These are phyloP conservation scores for Mortierella polycephala DNA, from an alignment of 371 early-diverging fungal species.

Conservation along the genomic window DNA sequence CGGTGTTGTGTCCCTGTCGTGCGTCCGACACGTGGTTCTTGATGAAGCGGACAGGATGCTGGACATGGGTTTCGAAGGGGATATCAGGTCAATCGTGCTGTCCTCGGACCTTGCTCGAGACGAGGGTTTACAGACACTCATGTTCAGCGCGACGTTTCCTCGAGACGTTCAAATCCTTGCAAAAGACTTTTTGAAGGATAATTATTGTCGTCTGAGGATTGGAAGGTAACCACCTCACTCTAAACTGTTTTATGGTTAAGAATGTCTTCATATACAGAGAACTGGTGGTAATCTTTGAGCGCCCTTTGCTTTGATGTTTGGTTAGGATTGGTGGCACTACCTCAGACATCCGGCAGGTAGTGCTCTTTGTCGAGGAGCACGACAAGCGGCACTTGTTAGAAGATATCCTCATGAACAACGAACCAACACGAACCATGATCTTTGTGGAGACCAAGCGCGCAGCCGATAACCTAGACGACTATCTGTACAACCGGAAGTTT, in stretches of 20 bases:
- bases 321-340: slow-evolving; percentile 65
- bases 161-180: slow-evolving; percentile 92
- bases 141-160: slow-evolving; percentile 99
- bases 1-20: slow-evolving; percentile 77
- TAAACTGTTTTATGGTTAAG: too few relatives aligned
- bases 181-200: slow-evolving; percentile 73
- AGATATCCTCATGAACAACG: slow-evolving; percentile 54
- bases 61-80: slow-evolving; percentile 95
- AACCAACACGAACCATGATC: slow-evolving; percentile 77
- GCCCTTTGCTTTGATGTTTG: neutral
- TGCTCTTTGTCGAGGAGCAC: slow-evolving; percentile 61
- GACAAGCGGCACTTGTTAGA: slow-evolving; percentile 61
- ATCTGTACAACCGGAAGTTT: slow-evolving; percentile 72
- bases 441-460: slow-evolving; percentile 87
- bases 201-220: slow-evolving; percentile 48
- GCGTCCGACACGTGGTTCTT: slow-evolving; percentile 92
- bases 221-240: slow-evolving; percentile 34
- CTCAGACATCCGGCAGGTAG: slow-evolving; percentile 61
- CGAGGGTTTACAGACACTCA: slow-evolving; percentile 90
- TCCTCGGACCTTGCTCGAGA: slow-evolving; percentile 26
- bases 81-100: slow-evolving; percentile 87
- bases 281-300: neutral
- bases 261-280: too few relatives aligned
- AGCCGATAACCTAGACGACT: slow-evolving; percentile 84
- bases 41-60: slow-evolving; percentile 99